A percentile compares a stretch with the other conserved stretches of the same genome.
Evolutionary conservation across 1,284 basidiomycete species (phyloP).

Genomic region (Leccinum ponderosum): DNA sequence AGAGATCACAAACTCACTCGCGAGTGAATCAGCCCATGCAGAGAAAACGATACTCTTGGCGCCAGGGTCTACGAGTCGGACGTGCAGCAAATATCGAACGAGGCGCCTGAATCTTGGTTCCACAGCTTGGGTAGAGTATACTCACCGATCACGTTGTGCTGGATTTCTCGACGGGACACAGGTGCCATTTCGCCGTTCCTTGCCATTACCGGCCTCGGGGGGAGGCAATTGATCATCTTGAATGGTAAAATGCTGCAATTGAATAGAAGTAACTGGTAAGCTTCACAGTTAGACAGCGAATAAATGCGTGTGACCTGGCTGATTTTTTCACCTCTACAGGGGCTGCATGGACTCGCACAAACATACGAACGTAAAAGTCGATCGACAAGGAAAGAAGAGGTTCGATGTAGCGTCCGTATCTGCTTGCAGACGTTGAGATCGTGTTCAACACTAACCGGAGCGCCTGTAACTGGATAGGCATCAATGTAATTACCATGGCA

Average conservation of each 20-base stretch:
- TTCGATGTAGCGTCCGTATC: slow-evolving; percentile 91
- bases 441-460: slow-evolving; percentile 88
- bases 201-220: slow-evolving; percentile 26
- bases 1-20: slow-evolving; percentile 49
- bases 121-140: slow-evolving; percentile 47
- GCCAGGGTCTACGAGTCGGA: slow-evolving; percentile 61
- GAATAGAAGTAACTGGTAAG: slow-evolving; percentile 59
- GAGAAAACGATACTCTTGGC: slow-evolving; percentile 82
- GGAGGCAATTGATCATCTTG: slow-evolving; percentile 39
- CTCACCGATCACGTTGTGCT: slow-evolving; percentile 63
- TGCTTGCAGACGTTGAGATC: slow-evolving; percentile 82
- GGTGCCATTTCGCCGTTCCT: slow-evolving; percentile 40
- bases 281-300: too few species aligned
- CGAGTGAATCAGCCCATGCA: slow-evolving; percentile 77
- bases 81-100: slow-evolving; percentile 65
- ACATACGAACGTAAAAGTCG: slow-evolving; percentile 96
- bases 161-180: slow-evolving; percentile 55
- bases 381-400: slow-evolving; percentile 94
- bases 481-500: neutral
- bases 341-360: slow-evolving; percentile 77
- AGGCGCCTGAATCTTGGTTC: slow-evolving; percentile 75
- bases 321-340: slow-evolving; percentile 88
- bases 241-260: slow-evolving; percentile 61
- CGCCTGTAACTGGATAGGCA: slow-evolving; percentile 50
- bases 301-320: slow-evolving; percentile 55